Evolutionary conservation across 148 eudicot species (phyloP).

Genomic region (Spergularia bocconei): DNA sequence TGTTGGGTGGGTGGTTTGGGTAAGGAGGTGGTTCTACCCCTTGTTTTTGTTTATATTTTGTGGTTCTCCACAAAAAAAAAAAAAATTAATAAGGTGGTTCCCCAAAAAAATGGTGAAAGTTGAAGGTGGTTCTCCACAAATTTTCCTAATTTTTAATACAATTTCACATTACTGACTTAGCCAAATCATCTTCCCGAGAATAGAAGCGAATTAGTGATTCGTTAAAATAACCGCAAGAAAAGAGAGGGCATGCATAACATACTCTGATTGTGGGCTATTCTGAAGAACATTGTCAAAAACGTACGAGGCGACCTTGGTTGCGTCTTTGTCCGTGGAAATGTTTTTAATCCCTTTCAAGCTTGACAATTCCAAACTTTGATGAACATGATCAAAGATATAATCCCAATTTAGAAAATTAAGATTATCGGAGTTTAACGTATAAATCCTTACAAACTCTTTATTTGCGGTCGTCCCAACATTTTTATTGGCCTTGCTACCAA

Average conservation of each 20-base stretch:
- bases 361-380: not conserved
- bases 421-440: not conserved
- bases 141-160: too few species aligned
- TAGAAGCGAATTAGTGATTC: not conserved
- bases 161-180: too few species aligned
- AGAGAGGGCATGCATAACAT: not conserved
- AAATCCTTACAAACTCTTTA: not conserved
- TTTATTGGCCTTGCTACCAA: too few species aligned
- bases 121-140: too few species aligned
- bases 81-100: too few species aligned
- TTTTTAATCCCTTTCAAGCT: not conserved
- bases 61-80: too few species aligned
- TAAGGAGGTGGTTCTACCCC: too few species aligned
- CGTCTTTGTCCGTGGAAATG: conserved; percentile 4
- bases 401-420: not conserved
- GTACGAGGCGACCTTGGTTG: not conserved
- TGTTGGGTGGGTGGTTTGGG: too few species aligned
- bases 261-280: not conserved
- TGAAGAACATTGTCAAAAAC: not conserved
- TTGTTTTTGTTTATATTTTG: too few species aligned
- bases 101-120: too few species aligned
- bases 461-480: not conserved
- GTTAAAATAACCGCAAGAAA: not conserved
- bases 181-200: too few species aligned
- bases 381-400: not conserved